Percentiles rank a stretch among this genome's conserved stretches.
phyloP scores from a whole-genome alignment of 2,329 filamentous ascomycete genomes.

The Diplocarpon mali region DNA sequence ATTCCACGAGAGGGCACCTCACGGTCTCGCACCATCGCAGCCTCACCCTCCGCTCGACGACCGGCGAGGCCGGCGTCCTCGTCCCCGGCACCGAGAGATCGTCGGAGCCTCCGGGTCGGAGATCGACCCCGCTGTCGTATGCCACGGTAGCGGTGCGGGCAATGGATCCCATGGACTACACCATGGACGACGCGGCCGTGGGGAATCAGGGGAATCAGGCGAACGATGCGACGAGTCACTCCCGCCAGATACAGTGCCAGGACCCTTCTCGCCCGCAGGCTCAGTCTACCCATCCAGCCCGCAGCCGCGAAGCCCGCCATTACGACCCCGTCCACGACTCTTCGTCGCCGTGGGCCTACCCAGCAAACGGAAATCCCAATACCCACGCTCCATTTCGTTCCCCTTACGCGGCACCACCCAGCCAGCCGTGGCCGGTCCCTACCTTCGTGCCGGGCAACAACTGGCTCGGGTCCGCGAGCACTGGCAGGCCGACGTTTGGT shows the following conservation, averaged over 20 bases:
- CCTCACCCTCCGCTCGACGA: no score
- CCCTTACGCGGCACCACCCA: conserved; percentile 5
- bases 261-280: conserved; percentile 7
- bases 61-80: no score
- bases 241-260: conserved; percentile 15
- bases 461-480: not conserved
- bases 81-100: no score
- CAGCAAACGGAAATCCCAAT: not conserved
- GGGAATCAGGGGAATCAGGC: not conserved
- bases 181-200: conserved; percentile 14
- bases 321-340: conserved; percentile 22
- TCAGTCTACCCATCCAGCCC: conserved; percentile 5
- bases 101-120: no score
- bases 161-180: conserved; percentile 22
- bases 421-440: conserved; percentile 7
- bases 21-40: no score
- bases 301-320: conserved; percentile 15
- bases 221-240: not conserved
- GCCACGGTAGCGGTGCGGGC: not conserved
- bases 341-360: conserved; percentile 8
- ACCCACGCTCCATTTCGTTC: conserved; percentile 1
- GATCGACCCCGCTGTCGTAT: no score
- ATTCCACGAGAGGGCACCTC: no score
- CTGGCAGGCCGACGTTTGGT: conserved; percentile 2
- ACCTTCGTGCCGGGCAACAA: not conserved